Conservation (phyloP, 768 basidiomycete species). For the Boletus rex-veris region DNA sequence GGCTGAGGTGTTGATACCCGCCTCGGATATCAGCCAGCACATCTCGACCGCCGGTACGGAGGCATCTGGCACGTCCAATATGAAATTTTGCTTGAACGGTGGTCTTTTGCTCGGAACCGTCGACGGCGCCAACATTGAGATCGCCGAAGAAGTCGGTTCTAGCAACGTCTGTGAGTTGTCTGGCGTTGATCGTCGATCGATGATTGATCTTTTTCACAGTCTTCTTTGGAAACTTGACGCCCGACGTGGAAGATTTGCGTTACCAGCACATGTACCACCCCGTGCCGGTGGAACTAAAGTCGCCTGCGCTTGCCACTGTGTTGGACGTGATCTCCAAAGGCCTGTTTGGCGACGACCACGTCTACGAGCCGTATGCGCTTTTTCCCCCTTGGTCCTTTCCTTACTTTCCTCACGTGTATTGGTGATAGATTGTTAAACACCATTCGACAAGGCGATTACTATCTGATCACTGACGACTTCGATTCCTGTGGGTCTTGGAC, state of each 20-base stretch:
- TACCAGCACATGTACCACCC: conserved; percentile 85
- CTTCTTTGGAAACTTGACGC: conserved; percentile 88
- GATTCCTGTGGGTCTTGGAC: conserved; percentile 70
- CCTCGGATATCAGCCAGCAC: conserved; percentile 92
- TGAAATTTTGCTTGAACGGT: conserved; percentile 91
- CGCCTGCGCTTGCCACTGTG: conserved; percentile 75
- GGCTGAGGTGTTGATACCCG: conserved; percentile 84
- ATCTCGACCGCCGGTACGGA: conserved; percentile 98
- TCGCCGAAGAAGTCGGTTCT: conserved; percentile 93
- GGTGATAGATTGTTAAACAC: conserved; percentile 68
- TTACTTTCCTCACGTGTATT: background rate
- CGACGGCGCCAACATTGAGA: conserved; percentile 96
- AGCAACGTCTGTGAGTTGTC: conserved; percentile 69
- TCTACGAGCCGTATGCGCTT: conserved; percentile 82
- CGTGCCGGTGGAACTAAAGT: conserved; percentile 76
- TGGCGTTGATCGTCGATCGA: background rate
- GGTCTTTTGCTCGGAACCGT: conserved; percentile 86
- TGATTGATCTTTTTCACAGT: conserved; percentile 41
- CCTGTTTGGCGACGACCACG: conserved; percentile 70
- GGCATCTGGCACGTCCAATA: conserved; percentile 77
- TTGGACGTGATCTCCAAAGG: conserved; percentile 74
- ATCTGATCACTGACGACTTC: conserved; percentile 89
- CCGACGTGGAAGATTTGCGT: conserved; percentile 82
- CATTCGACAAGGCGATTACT: conserved; percentile 72
- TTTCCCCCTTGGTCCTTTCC: background rate